Conservation (phyloP, 2,329 filamentous ascomycete species). For the Arthrobotrys sphaeroides region DNA sequence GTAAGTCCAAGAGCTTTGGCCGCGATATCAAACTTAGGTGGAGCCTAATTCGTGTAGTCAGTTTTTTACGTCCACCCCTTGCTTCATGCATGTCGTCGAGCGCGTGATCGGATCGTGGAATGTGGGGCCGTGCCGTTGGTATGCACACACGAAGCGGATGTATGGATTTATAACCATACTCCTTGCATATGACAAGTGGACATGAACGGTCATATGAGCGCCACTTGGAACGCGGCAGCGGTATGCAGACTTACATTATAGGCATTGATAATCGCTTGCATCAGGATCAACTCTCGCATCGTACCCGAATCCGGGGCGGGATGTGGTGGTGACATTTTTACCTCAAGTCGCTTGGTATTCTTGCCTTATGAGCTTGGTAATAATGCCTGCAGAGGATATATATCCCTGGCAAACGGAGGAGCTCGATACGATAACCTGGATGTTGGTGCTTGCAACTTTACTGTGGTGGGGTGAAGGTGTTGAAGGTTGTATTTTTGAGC, state of each 20-base stretch:
- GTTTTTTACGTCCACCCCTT: background rate
- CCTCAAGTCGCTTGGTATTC: background rate
- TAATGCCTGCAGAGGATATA: too few species aligned
- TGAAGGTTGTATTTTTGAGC: background rate
- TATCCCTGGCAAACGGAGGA: too few species aligned
- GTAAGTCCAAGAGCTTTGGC: constrained; percentile 32
- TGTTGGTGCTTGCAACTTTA: background rate
- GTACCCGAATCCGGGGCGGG: constrained; percentile 38
- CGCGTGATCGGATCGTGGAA: constrained; percentile 8
- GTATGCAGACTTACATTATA: constrained; percentile 30
- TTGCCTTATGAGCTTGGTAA: background rate
- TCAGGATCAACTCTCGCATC: constrained; percentile 43
- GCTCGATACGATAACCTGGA: background rate
- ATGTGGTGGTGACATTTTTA: constrained; percentile 28
- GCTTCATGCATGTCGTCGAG: background rate
- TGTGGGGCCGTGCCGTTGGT: constrained; percentile 13
- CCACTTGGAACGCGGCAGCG: background rate
- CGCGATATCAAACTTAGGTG: constrained; percentile 44
- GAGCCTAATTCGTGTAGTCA: background rate
- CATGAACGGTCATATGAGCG: background rate
- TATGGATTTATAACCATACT: background rate
- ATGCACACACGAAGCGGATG: background rate
- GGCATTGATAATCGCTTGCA: constrained; percentile 49
- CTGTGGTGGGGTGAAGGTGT: background rate
- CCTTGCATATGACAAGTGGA: background rate